A percentile compares a stretch with the other conserved stretches of the same genome.
Evolutionary conservation across 2,329 filamentous ascomycete genomes (phyloP).

Genomic region (Diplocarpon mali): DNA sequence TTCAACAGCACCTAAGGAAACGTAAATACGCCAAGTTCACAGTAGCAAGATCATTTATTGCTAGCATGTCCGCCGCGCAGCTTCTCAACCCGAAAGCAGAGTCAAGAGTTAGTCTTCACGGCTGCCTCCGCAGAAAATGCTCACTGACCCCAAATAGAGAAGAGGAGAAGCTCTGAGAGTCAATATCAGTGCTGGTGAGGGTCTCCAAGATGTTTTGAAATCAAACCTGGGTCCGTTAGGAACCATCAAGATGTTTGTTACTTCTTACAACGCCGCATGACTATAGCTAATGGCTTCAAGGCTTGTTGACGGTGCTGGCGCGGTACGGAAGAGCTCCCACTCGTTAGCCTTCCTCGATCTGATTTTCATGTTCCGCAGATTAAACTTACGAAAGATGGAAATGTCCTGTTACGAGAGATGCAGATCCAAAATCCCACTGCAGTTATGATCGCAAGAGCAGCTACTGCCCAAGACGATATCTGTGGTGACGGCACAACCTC

Average conservation of each 20-base stretch:
- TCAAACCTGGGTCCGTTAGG: constrained; percentile 91
- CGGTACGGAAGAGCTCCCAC: constrained; percentile 35
- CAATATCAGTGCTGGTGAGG: constrained; percentile 95
- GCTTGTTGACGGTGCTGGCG: constrained; percentile 59
- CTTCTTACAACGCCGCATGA: neutral
- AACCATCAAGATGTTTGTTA: constrained; percentile 79
- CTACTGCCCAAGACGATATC: constrained; percentile 96
- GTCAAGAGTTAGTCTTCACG: constrained; percentile 61
- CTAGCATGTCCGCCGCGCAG: constrained; percentile 86
- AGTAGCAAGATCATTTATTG: constrained; percentile 9
- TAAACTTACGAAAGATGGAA: constrained; percentile 98
- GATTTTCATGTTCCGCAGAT: constrained; percentile 44
- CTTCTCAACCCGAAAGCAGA: constrained; percentile 98
- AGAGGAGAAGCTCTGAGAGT: constrained; percentile 93
- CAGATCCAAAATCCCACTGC: constrained; percentile 99
- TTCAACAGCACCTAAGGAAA: too few relatives aligned
- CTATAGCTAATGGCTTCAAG: constrained; percentile 30
- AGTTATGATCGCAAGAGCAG: constrained; percentile 71
- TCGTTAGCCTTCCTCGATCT: constrained; percentile 12
- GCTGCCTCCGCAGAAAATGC: constrained; percentile 15
- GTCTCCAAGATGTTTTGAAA: constrained; percentile 85
- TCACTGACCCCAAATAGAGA: constrained; percentile 46
- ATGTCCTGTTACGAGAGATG: constrained; percentile 67
- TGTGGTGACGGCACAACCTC: constrained; percentile 96
- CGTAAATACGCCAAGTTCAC: constrained; percentile 3